Evolutionary conservation across 208 protist genomes (phyloP).

Genomic region (Plasmodiophora brassicae): DNA sequence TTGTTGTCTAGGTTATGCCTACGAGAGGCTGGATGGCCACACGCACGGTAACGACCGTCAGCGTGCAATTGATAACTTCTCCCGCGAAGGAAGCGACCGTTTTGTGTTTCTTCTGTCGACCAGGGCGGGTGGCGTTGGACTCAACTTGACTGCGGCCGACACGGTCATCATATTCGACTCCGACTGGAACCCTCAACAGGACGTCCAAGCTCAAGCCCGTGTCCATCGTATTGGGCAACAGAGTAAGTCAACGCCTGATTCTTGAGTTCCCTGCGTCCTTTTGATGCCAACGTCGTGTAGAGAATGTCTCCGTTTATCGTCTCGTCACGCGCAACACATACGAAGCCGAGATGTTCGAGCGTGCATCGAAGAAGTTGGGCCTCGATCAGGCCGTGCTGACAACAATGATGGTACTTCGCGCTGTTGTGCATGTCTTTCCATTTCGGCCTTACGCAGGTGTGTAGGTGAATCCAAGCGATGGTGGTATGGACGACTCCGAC

Average conservation of each 20-base stretch:
- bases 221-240: conserved; percentile 88
- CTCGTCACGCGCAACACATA: conserved; percentile 84
- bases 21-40: conserved; percentile 30
- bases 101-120: conserved; percentile 71
- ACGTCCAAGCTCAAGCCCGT: conserved; percentile 88
- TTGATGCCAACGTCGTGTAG: background rate
- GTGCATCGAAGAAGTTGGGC: conserved; percentile 79
- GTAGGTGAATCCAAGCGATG: background rate
- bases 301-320: conserved; percentile 38
- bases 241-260: conserved; percentile 58
- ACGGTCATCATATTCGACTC: conserved; percentile 74
- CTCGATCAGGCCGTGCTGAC: conserved; percentile 68
- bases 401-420: conserved; percentile 31
- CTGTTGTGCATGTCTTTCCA: background rate
- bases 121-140: conserved; percentile 68
- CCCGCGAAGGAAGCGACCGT: background rate
- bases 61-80: conserved; percentile 54
- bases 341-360: conserved; percentile 82
- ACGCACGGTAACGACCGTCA: conserved; percentile 45
- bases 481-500: background rate
- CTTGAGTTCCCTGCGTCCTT: background rate
- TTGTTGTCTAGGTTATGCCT: conserved; percentile 4
- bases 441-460: background rate
- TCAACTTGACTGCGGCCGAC: conserved; percentile 71
- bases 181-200: conserved; percentile 95